Evolutionary conservation across 805 yeast genomes (phyloP), one percentile per base, ranked within the genome.

Genomic region (Blastobotrys mokoenaii): DNA sequence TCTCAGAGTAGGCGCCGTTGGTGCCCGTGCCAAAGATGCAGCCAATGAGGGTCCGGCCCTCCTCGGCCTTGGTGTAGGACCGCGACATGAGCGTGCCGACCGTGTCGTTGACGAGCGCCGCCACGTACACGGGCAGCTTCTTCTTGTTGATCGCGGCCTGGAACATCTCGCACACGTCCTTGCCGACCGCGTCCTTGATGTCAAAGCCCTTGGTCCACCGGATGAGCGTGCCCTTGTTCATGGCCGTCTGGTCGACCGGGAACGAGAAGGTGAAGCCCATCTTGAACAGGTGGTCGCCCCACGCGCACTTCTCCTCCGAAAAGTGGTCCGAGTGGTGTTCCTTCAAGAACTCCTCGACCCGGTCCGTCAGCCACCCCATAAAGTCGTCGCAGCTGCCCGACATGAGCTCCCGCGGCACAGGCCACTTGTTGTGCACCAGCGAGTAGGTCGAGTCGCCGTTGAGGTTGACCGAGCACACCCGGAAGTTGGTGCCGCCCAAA

Each of bases 171-270:
- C 85, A 93, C 38, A 93, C 83, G 61, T 90, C 97, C 59, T 80
- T 70, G 45, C 86, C 94, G 31, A 90, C 84, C 35, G 85, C 80
- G 55, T 90, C 97, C 25, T 76, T 75, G 54, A 93, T 82, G 57
- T 84, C 79, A 65, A 84, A 90, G 31, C 97, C 97, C 66, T 90
- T 90, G 15, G 97, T 88, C 98, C 98, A 90, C 64, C 97, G 81
- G 42, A 90, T 75, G 51, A 93, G 73, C 8, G 76, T 77, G 51
- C 98, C 97, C 6, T 79, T 69, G 60, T 79, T 76, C 54, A 93
- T 68, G 2, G 88, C 82, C 18, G 84, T 78, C 67, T 90, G 98
- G 50, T 82, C 75, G 27, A 88, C 87, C 2, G 98, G 98, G 73
- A 89, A 90, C 10, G 93, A 80, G 61, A 90, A 90, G 1, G 97